These are phyloP conservation scores for Erysimum pusillum DNA, from an alignment of 441 rosid species.

Conservation along the genomic window DNA sequence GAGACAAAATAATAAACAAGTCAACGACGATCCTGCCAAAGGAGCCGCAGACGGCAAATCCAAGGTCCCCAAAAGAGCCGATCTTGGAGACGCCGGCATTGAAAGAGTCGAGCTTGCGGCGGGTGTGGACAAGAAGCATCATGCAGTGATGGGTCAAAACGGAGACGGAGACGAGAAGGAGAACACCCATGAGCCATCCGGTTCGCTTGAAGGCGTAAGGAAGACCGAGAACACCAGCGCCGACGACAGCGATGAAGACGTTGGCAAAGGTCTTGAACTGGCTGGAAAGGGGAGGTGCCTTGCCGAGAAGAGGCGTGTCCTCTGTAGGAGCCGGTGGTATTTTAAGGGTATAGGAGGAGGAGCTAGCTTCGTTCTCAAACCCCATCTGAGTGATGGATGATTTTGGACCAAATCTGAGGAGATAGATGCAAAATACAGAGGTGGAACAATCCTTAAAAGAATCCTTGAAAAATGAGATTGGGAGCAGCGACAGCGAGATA, in stretches of 20 bases:
- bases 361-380: slow-evolving; percentile 44
- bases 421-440: too few relatives aligned
- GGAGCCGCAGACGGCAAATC: slow-evolving; percentile 61
- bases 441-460: too few relatives aligned
- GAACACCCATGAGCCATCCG: slow-evolving; percentile 76
- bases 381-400: slow-evolving; percentile 48
- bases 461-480: not conserved
- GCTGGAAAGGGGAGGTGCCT: slow-evolving; percentile 52
- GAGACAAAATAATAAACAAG: slow-evolving; percentile 61
- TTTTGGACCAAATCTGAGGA: not conserved
- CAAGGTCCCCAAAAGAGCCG: slow-evolving; percentile 71
- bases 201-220: slow-evolving; percentile 83
- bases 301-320: slow-evolving; percentile 71
- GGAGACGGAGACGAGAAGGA: slow-evolving; percentile 70
- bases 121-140: slow-evolving; percentile 73
- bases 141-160: slow-evolving; percentile 60
- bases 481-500: not conserved
- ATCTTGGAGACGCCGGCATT: slow-evolving; percentile 55
- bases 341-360: slow-evolving; percentile 48
- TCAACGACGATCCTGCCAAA: slow-evolving; percentile 67
- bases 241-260: slow-evolving; percentile 76
- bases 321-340: slow-evolving; percentile 50
- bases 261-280: slow-evolving; percentile 84
- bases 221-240: slow-evolving; percentile 75
- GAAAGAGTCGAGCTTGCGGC: slow-evolving; percentile 66